A percentile compares a stretch with the other conserved stretches of the same genome.
phyloP scores from a whole-genome alignment of 2,329 filamentous ascomycete species.

The Proliferodiscus dingleyae region DNA sequence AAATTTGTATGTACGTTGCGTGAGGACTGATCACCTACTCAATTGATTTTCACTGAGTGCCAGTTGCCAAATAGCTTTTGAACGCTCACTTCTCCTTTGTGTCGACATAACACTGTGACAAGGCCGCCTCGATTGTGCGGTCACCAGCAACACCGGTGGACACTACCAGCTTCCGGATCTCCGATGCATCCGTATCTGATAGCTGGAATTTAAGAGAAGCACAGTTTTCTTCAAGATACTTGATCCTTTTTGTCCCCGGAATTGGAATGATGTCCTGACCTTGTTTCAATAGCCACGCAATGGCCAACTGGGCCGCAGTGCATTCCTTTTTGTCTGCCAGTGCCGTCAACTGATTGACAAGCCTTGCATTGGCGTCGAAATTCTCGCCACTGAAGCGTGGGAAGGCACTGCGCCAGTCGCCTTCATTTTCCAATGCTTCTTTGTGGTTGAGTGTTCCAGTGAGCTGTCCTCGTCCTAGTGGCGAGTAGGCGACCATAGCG shows the following conservation, averaged over 20 bases:
- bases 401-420: conserved; percentile 32
- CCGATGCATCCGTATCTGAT: no score
- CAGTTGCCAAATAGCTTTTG: no score
- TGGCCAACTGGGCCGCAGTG: conserved; percentile 52
- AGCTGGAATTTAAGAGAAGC: no score
- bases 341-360: conserved; percentile 45
- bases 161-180: no score
- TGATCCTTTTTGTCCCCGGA: conserved; percentile 48
- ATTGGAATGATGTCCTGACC: conserved; percentile 57
- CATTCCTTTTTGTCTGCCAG: conserved; percentile 49
- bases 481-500: conserved; percentile 52
- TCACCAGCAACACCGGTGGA: no score
- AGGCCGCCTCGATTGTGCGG: no score
- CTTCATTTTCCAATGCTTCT: conserved; percentile 29
- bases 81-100: no score
- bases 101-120: no score
- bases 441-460: conserved; percentile 28
- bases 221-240: no score
- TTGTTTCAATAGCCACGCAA: conserved; percentile 60
- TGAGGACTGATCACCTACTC: no score
- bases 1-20: no score
- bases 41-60: no score
- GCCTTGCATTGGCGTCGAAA: conserved; percentile 49
- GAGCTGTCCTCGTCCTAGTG: conserved; percentile 48
- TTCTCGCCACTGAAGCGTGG: conserved; percentile 50